Evolutionary conservation across 2,329 filamentous ascomycete species (phyloP).

Genomic region (Fusarium sp.): DNA sequence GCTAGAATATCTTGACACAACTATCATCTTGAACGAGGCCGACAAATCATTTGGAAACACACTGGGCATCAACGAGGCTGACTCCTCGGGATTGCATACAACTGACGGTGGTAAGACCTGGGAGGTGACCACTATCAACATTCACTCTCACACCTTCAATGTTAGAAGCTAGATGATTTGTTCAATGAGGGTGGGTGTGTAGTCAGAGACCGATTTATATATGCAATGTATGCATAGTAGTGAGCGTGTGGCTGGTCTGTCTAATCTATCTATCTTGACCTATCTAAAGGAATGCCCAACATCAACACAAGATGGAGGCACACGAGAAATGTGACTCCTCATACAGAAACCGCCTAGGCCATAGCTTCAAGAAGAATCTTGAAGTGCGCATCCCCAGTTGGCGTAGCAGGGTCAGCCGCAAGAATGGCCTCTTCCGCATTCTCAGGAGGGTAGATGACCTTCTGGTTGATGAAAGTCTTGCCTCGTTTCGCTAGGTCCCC

Average conservation of each 20-base stretch:
- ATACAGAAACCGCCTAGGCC: not conserved
- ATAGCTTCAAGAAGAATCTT: not conserved
- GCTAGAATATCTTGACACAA: slow-evolving; percentile 24
- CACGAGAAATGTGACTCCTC: not conserved
- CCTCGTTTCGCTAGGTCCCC: slow-evolving; percentile 47
- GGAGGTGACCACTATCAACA: slow-evolving; percentile 22
- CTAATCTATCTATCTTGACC: not conserved
- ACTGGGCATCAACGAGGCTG: slow-evolving; percentile 19
- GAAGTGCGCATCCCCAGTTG: not conserved
- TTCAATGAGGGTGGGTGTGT: not conserved
- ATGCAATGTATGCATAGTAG: not conserved
- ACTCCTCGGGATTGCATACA: slow-evolving; percentile 21
- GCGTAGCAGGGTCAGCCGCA: not conserved
- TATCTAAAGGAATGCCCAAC: not conserved
- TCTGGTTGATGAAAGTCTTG: slow-evolving; percentile 50
- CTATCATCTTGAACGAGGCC: slow-evolving; percentile 18
- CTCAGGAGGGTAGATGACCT: slow-evolving; percentile 8
- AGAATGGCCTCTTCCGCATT: not conserved
- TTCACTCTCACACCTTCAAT: slow-evolving; percentile 26
- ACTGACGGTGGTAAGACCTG: slow-evolving; percentile 32
- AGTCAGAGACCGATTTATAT: not conserved
- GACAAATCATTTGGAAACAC: slow-evolving; percentile 18
- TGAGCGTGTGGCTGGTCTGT: not conserved
- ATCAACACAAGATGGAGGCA: not conserved
- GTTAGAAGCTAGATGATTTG: not conserved